Evolutionary conservation across 129 eudicot species (phyloP).

Genomic region (Glebionis coronaria): DNA sequence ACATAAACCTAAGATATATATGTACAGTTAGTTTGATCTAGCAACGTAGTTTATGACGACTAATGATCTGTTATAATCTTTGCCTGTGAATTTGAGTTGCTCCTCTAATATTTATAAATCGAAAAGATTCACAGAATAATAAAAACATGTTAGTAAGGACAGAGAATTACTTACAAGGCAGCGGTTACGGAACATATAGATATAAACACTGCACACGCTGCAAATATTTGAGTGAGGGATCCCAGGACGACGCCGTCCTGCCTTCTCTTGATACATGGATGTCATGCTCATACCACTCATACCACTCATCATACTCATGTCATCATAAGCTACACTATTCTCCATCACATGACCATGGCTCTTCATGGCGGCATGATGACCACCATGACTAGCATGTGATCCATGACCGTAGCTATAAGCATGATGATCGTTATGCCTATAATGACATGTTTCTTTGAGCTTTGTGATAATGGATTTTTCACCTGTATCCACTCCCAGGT

Average conservation of each 20-base stretch:
- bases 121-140: neutral
- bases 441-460: too few relatives aligned
- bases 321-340: conserved; percentile 43
- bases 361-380: conserved; percentile 22
- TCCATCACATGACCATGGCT: conserved; percentile 32
- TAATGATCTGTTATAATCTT: too few relatives aligned
- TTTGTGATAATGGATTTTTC: too few relatives aligned
- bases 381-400: conserved; percentile 24
- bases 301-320: conserved; percentile 42
- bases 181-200: conserved; percentile 63
- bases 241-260: conserved; percentile 64
- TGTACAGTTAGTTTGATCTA: too few relatives aligned
- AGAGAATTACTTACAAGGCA: conserved; percentile 44
- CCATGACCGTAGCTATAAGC: conserved; percentile 9
- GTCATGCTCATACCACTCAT: conserved; percentile 48
- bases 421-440: conserved; percentile 15
- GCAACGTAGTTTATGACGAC: too few relatives aligned
- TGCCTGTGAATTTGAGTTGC: too few relatives aligned
- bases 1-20: too few relatives aligned
- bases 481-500: conserved; percentile 1
- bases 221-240: conserved; percentile 86
- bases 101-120: neutral
- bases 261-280: conserved; percentile 45
- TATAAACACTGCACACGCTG: conserved; percentile 53
- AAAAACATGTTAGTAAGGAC: neutral